These are phyloP conservation scores for Kodamaea anthophila DNA, from an alignment of 1,139 yeast species.

Conservation along the genomic window DNA sequence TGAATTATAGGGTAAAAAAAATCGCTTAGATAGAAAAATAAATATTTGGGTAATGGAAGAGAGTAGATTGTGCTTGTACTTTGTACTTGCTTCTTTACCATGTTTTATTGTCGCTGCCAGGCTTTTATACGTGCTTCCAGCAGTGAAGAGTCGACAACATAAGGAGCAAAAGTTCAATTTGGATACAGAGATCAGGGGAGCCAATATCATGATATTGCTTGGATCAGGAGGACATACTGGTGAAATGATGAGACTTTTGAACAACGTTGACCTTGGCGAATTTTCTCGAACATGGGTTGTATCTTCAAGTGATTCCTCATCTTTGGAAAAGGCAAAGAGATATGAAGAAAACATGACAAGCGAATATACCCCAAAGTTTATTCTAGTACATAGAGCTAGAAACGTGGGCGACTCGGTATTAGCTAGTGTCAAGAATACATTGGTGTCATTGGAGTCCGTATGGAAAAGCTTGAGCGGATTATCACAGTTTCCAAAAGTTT, in stretches of 20 bases:
- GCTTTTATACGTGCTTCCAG: slow-evolving; percentile 26
- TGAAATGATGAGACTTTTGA: slow-evolving; percentile 73
- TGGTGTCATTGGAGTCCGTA: slow-evolving; percentile 32
- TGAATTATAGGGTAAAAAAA: no score
- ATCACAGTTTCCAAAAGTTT: slow-evolving; percentile 38
- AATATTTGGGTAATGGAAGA: slow-evolving; percentile 1
- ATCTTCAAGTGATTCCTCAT: slow-evolving; percentile 55
- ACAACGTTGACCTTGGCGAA: slow-evolving; percentile 22
- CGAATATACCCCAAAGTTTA: slow-evolving; percentile 17
- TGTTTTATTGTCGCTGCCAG: slow-evolving; percentile 20
- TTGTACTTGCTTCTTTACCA: slow-evolving; percentile 21
- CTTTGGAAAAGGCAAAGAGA: slow-evolving; percentile 43
- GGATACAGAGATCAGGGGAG: background rate
- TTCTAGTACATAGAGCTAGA: slow-evolving; percentile 66
- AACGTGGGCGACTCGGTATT: slow-evolving; percentile 59
- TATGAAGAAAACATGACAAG: slow-evolving; percentile 27
- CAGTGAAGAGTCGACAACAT: slow-evolving; percentile 8
- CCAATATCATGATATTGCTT: slow-evolving; percentile 47
- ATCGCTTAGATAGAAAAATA: no score
- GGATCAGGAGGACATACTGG: slow-evolving; percentile 97
- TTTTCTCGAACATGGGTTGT: slow-evolving; percentile 40
- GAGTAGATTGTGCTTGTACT: slow-evolving; percentile 9
- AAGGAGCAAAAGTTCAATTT: background rate
- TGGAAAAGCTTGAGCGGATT: slow-evolving; percentile 15
- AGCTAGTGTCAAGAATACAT: slow-evolving; percentile 50